Evolutionary conservation across 768 basidiomycete genomes (phyloP).

Genomic region (Psilocybe cubensis): DNA sequence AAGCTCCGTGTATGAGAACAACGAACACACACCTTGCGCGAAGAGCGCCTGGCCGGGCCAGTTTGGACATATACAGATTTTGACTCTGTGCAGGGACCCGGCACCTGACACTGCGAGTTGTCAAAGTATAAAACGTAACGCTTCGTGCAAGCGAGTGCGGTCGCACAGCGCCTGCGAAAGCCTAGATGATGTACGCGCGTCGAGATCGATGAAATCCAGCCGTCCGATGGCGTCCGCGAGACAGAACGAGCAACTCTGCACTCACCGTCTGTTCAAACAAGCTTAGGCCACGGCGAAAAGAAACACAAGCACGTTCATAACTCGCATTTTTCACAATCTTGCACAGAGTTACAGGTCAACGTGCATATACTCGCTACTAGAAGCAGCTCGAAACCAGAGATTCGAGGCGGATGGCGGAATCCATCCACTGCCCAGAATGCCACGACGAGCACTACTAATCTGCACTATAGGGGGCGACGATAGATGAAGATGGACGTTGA

Average conservation of each 20-base stretch:
- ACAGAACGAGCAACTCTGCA: background rate
- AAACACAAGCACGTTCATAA: background rate
- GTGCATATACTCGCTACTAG: background rate
- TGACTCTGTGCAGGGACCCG: background rate
- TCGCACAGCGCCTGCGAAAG: no score
- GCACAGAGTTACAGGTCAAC: background rate
- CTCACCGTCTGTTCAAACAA: background rate
- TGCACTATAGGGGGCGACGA: background rate
- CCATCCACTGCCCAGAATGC: background rate
- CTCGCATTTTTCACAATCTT: background rate
- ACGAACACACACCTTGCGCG: background rate
- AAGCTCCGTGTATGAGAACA: background rate
- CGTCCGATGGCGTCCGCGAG: background rate
- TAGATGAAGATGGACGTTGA: background rate
- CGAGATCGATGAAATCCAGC: background rate
- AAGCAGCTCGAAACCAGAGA: background rate
- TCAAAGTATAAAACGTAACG: background rate
- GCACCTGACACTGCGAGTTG: background rate
- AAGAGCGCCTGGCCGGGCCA: background rate
- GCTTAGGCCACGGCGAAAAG: background rate
- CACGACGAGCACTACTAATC: background rate
- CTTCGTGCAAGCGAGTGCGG: no score
- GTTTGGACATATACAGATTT: background rate
- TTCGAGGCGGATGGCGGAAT: background rate
- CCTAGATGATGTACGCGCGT: background rate